These are phyloP conservation scores for Naganishia vishniacii DNA, from an alignment of 768 basidiomycete species.

Conservation along the genomic window DNA sequence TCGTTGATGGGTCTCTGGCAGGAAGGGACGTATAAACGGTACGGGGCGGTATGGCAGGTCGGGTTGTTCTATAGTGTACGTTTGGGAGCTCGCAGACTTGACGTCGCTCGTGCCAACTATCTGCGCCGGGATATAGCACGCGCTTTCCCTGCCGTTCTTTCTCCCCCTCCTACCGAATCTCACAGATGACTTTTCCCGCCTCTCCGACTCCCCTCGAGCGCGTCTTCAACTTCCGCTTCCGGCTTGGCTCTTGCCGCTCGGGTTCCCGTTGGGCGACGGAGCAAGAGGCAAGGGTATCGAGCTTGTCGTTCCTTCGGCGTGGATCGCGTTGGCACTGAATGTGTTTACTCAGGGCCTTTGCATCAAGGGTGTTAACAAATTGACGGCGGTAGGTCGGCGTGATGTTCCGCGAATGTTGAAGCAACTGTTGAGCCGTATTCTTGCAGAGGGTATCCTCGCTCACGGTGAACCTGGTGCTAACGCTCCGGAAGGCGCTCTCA, in stretches of 20 bases:
- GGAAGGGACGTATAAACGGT: slow-evolving; percentile 66
- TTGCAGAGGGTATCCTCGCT: slow-evolving; percentile 67
- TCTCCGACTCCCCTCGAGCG: slow-evolving; percentile 51
- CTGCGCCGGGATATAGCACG: slow-evolving; percentile 56
- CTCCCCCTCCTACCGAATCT: slow-evolving; percentile 58
- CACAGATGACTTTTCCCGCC: slow-evolving; percentile 58
- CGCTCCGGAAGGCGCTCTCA: slow-evolving; percentile 71
- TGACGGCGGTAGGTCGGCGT: slow-evolving; percentile 63
- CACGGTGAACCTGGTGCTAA: slow-evolving; percentile 73
- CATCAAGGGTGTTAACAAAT: slow-evolving; percentile 71
- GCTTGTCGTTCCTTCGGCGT: slow-evolving; percentile 50
- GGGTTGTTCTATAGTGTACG: slow-evolving; percentile 75
- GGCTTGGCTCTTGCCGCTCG: slow-evolving; percentile 1
- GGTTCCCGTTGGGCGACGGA: slow-evolving; percentile 1
- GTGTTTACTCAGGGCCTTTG: slow-evolving; percentile 72
- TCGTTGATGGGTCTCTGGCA: slow-evolving; percentile 68
- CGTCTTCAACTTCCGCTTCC: slow-evolving; percentile 29
- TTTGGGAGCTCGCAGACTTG: background rate
- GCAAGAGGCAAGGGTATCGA: background rate
- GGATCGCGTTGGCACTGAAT: slow-evolving; percentile 60
- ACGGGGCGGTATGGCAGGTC: slow-evolving; percentile 75
- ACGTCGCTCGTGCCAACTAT: background rate
- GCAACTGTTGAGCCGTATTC: background rate
- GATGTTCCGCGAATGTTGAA: background rate
- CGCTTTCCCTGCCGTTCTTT: slow-evolving; percentile 71